Conservation (phyloP, 129 eudicot genomes). For the Mikania micrantha region DNA sequence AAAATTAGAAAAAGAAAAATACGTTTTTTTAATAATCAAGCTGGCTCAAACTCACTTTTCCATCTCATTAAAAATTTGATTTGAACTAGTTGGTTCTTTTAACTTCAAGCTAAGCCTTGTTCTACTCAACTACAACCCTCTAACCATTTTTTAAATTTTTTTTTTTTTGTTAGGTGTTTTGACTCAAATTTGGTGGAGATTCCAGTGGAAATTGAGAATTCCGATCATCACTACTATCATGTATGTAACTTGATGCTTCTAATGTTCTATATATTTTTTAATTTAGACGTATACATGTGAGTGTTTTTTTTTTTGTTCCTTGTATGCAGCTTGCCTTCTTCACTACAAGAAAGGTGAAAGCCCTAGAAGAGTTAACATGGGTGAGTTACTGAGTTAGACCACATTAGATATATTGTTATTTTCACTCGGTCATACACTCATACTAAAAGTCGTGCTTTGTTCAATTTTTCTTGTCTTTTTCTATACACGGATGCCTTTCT, state of each 20-base stretch:
- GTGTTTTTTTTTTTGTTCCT: slow-evolving; percentile 3
- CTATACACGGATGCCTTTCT: too few species aligned
- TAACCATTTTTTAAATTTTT: not conserved
- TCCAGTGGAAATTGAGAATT: slow-evolving; percentile 90
- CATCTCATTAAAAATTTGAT: too few species aligned
- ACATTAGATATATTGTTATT: not conserved
- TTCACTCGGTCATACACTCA: too few species aligned
- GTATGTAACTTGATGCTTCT: slow-evolving; percentile 37
- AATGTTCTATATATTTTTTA: not conserved
- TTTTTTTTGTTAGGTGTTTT: slow-evolving; percentile 47
- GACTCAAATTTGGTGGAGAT: slow-evolving; percentile 84
- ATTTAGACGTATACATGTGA: too few species aligned
- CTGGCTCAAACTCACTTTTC: too few species aligned
- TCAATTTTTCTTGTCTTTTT: too few species aligned
- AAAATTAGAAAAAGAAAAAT: too few species aligned
- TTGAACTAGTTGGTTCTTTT: too few species aligned
- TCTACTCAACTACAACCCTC: too few species aligned
- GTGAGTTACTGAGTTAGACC: slow-evolving; percentile 57
- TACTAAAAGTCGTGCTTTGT: too few species aligned
- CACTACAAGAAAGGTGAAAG: slow-evolving; percentile 79
- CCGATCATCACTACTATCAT: slow-evolving; percentile 93
- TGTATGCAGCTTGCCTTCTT: slow-evolving; percentile 82
- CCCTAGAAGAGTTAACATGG: slow-evolving; percentile 94
- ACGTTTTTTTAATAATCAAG: not conserved
- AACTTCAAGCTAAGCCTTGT: too few species aligned